Evolutionary conservation across 305 asterid genomes (phyloP), one percentile per base, ranked within the genome.

Genomic region (Solanum chacoense): DNA sequence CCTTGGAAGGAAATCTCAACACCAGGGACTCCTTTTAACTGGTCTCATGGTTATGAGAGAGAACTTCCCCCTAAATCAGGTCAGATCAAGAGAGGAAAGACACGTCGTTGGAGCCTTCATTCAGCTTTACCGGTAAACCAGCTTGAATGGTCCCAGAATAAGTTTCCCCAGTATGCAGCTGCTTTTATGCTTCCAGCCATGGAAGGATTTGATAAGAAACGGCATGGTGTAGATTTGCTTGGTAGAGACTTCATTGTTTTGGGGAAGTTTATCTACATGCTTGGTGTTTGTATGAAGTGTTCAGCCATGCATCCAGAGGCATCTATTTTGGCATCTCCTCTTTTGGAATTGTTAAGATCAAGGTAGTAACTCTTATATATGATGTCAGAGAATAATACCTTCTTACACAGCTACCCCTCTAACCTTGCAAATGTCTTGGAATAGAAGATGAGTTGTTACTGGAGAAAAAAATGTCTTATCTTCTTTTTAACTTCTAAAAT

Each of bases 291-390:
- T 91, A 94, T 97, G 65, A 95, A 95, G 91, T 97, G 98, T 90
- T 95, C 98, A 34, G 95, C 97, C 42, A 94, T 96, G 99, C 99
- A 97, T 91, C 99, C 99, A 26, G 98, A 97, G 92, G 98, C 98
- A 89, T 96, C 95, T 32, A 93, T 95, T 89, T 89, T 97, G 94
- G 98, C 97, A 81, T 90, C 95, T 87, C 97, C 97, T 67, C 96
- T 96, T 87, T 87, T 97, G 91, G 99, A 97, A 91, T 95, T 97
- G 97, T 86, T 97, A 87, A 93, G 95, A 89, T 92, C 95, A 91
- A 95, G 99, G 99, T 96, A 92, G 37, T 85, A 29, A 63, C 22
- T 73, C 63, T 35, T 84, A 59, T 50, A 89, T 6, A 26, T 85
- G 32, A 83, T 84, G 34, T 29, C 45, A 40, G 80, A 20, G 72